Evolutionary conservation across 805 yeast species (phyloP), one percentile per base, ranked within the genome.

Genomic region (Nakazawaea ernobii): DNA sequence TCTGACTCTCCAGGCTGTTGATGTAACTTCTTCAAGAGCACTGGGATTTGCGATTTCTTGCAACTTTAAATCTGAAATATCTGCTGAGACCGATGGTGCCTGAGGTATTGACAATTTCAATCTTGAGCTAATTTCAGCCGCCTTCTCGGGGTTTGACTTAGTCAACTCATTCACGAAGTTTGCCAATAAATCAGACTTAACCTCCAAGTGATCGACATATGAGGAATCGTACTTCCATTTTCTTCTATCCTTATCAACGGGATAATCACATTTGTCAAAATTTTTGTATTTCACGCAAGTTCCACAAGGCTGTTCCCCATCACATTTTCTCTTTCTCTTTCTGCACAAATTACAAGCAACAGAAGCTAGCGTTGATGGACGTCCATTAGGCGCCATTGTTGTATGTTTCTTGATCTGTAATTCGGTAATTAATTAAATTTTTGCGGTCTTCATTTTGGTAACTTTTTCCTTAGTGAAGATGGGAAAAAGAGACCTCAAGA

Each of bases 1-100:
- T 11, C 63, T 47, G 4, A 64, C 68, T 35, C 59, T 54, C 68
- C 68, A 65, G 6, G 64, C 62, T 3, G 68, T 64, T 0, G 63
- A 60, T 9, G 55, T 55, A 3, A 65, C 51, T 41, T 65, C 68
- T 39, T 65, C 67, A 13, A 65, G 43, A 2, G 68, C 69, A 27
- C 52, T 51, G 2, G 59, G 56, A 49, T 61, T 52, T 1, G 65
- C 59, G 6, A 45, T 35, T 13, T 36, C 39, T 43, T 10, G 26
- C 35, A 49, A 15, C 39, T 52, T 48, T 13, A 48, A 48, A 32
- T 45, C 43, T n/a, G 44, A 20, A 4, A 15, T 35, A 26, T 39
- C 32, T 3, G 40, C 13, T 43, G 52, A 17, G 39, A 43, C 14
- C 56, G 44, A 9, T 8, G 58, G 60, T 6, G 53, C 48, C 2